Conservation (phyloP, 371 early-diverging fungal genomes). For the Rhizopus delemar region DNA sequence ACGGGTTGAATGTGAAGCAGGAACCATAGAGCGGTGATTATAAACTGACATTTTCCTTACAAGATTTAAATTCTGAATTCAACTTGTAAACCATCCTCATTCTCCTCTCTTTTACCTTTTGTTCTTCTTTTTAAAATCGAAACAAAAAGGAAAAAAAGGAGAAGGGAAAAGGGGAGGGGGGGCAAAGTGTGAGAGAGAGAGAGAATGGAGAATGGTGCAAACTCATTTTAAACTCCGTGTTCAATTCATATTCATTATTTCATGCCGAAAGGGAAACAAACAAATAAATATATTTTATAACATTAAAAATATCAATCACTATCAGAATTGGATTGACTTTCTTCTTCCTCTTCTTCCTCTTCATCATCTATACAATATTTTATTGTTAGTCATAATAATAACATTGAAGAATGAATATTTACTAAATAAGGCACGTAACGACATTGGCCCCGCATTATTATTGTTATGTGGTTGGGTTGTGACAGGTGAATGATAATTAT, state of each 20-base stretch:
- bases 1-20: constrained; percentile 55
- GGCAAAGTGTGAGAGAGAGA: background rate
- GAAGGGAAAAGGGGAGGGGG: background rate
- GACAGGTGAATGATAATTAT: background rate
- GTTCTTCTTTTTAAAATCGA: background rate
- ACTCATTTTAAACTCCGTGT: no score
- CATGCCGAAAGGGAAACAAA: background rate
- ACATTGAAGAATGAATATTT: background rate
- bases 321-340: constrained; percentile 3
- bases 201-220: no score
- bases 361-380: background rate
- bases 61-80: background rate
- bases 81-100: background rate
- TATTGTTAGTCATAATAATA: background rate
- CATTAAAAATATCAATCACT: constrained; percentile 1
- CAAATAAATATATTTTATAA: background rate
- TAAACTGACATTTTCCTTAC: constrained; percentile 55
- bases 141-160: background rate
- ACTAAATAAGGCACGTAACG: constrained; percentile 14
- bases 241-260: no score
- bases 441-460: constrained; percentile 9
- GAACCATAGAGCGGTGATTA: constrained; percentile 82
- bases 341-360: constrained; percentile 9
- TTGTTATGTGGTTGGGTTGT: background rate
- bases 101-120: background rate